Evolutionary conservation across 164 flowering plant genomes (phyloP).

Genomic region (Protea cynaroides): DNA sequence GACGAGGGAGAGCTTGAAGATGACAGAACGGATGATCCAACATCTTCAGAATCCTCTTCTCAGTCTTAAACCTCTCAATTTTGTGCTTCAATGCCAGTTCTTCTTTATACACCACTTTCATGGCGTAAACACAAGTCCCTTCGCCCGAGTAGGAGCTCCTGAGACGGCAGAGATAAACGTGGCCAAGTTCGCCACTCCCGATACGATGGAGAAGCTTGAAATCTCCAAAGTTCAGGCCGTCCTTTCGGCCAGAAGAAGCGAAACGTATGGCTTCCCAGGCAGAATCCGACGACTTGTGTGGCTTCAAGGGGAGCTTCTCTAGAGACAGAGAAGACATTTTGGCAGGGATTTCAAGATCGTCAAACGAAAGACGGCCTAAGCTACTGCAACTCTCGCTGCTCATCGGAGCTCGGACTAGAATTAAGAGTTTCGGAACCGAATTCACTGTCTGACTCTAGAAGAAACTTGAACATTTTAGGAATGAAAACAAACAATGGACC

Average conservation of each 20-base stretch:
- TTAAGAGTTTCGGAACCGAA: constrained; percentile 24
- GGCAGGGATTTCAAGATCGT: constrained; percentile 14
- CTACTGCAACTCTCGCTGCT: constrained; percentile 50
- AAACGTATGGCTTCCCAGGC: constrained; percentile 49
- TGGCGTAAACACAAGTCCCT: constrained; percentile 43
- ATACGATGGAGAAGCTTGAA: constrained; percentile 54
- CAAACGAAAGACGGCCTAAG: constrained; percentile 47
- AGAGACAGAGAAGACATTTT: constrained; percentile 15
- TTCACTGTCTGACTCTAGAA: constrained; percentile 33
- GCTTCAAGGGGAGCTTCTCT: constrained; percentile 29
- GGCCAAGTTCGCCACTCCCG: constrained; percentile 78
- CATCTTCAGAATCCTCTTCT: constrained; percentile 61
- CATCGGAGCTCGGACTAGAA: constrained; percentile 45
- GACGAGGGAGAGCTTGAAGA: no score
- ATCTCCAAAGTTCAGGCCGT: constrained; percentile 40
- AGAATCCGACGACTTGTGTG: constrained; percentile 66
- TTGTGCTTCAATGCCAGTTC: constrained; percentile 56
- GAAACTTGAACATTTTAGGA: constrained; percentile 28
- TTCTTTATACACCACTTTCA: constrained; percentile 82
- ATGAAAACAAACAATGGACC: not conserved
- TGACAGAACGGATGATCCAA: constrained; percentile 76
- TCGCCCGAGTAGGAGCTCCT: constrained; percentile 8
- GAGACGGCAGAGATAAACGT: constrained; percentile 63
- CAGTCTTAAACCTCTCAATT: constrained; percentile 54
- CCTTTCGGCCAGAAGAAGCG: constrained; percentile 19